phyloP scores from a whole-genome alignment of 176 grass and related monocot genomes.

The Aegilops sharonensis region DNA sequence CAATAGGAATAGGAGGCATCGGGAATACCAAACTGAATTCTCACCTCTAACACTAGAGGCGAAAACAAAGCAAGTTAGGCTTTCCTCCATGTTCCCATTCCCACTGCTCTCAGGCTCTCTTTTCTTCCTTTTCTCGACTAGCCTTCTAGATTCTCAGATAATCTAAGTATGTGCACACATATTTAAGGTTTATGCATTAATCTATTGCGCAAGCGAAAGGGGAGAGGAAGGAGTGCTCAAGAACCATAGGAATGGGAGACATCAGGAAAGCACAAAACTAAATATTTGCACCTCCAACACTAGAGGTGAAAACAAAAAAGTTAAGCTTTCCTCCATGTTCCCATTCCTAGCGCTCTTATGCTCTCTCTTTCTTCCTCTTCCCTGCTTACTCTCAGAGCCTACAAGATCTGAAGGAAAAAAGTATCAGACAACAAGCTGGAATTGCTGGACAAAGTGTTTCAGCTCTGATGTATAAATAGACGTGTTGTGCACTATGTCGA shows the following conservation, averaged over 20 bases:
- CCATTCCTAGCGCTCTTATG: constrained; percentile 42
- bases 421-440: background rate
- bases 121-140: constrained; percentile 38
- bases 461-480: constrained; percentile 17
- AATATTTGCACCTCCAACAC: constrained; percentile 20
- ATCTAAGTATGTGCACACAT: background rate
- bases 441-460: background rate
- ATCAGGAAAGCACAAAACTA: constrained; percentile 23
- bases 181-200: background rate
- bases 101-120: constrained; percentile 22
- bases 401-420: background rate
- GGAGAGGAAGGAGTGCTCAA: constrained; percentile 33
- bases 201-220: constrained; percentile 24
- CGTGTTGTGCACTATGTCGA: background rate
- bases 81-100: constrained; percentile 30
- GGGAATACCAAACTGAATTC: constrained; percentile 9
- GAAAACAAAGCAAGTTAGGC: background rate
- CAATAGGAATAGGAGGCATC: constrained; percentile 40
- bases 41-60: background rate
- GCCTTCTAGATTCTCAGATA: background rate
- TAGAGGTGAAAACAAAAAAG: background rate
- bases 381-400: constrained; percentile 14
- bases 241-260: constrained; percentile 43
- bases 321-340: constrained; percentile 44
- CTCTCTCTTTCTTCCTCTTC: constrained; percentile 42